phyloP scores from a whole-genome alignment of 164 flowering plant species.

The Malania oleifera region DNA sequence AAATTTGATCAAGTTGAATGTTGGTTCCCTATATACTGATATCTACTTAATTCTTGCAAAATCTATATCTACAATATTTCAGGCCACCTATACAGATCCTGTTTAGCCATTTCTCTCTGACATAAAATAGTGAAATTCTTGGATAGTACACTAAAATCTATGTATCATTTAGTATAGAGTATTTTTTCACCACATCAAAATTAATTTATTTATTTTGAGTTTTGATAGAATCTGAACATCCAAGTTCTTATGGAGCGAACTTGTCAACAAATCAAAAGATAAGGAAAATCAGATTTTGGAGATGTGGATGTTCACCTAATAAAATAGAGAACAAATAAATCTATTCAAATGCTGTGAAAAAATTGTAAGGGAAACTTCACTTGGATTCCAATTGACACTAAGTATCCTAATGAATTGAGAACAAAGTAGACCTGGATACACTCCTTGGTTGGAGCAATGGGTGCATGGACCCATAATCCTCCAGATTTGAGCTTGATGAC shows the following conservation, averaged over 20 bases:
- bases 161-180: not conserved
- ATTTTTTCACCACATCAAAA: not conserved
- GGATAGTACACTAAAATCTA: not conserved
- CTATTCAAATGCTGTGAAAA: not conserved
- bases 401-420: not conserved
- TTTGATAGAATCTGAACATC: too few relatives aligned
- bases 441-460: conserved; percentile 96
- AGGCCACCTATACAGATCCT: too few relatives aligned
- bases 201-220: not conserved
- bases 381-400: not conserved
- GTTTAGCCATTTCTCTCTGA: too few relatives aligned
- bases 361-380: not conserved
- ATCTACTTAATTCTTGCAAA: too few relatives aligned
- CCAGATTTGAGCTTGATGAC: conserved; percentile 97
- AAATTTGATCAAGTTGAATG: too few relatives aligned
- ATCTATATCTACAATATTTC: too few relatives aligned
- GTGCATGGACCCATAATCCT: conserved; percentile 95
- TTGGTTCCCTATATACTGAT: too few relatives aligned
- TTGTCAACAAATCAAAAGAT: not conserved
- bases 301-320: too few relatives aligned
- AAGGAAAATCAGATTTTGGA: too few relatives aligned
- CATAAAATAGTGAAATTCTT: not conserved
- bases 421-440: conserved; percentile 62
- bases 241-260: too few relatives aligned
- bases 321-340: not conserved